Evolutionary conservation across 495 filamentous ascomycete species (phyloP), one percentile per base, ranked within the genome.

Genomic region (Xanthoparmelia taractica): DNA sequence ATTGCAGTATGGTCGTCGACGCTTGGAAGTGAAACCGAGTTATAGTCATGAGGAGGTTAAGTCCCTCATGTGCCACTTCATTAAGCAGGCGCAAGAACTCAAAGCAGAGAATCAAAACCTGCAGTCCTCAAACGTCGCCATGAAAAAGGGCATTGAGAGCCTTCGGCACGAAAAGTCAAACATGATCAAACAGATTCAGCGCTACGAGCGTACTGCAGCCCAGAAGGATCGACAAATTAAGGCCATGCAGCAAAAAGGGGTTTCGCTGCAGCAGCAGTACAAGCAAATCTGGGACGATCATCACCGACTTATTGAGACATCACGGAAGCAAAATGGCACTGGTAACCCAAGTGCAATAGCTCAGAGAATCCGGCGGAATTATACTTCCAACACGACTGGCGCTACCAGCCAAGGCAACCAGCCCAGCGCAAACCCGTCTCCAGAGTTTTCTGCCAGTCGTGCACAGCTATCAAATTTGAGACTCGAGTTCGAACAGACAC

Each of bases 11-110:
- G 8, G 15, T 20, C 27, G 50, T 29, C 50, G 29, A n/a, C 13
- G 6, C 2, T 20, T 54, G 20, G 50, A 33, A 31, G 7, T 59
- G 23, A 33, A 59, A 33, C 7, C 29, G 25, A 18, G n/a, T 12
- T 59, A 59, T 23, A 59, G 57, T 38, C 20, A 27, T 45, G 27
- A 43, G 23, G 57, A 59, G 41, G 36, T 43, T 23, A 59, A 54
- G 29, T 54, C 50, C 6, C 15, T 54, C 1, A 12, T 54, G 29
- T 33, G 1, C 15, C 20, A 1, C 33, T 2, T 54, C 8, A 17
- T 20, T 6, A 11, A 13, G 20, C 18, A 54, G 33, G 8, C 17
- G 18, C 15, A 20, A 31, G 33, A 27, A 3, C 15, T 54, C 2
- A 33, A 20, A 54, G 27, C 29, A 20, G 50, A 54, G 33, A 33